Base-by-base conservation (phyloP, 352 stramenopile genomes). In the Phytopythium litorale region DNA sequence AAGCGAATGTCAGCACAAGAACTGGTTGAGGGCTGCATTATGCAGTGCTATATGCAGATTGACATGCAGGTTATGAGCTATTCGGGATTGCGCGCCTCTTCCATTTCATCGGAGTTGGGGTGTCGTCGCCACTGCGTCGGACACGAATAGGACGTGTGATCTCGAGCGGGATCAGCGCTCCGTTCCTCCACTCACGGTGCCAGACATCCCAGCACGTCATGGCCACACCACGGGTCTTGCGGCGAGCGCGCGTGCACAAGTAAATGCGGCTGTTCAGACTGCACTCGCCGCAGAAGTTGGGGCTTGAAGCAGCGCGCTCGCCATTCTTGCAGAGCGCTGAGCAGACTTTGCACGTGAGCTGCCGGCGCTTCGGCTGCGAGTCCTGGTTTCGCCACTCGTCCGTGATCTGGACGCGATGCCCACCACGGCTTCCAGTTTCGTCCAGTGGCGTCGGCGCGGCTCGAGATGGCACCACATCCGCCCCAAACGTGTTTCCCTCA, bases 401-500 rank as follows among this genome's bases (percentile, higher is more conserved):
- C 7, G 23, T 1, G 25, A n/a, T 9, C 25, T 6, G 3, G 33
- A 2, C 1, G 4, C 23, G 53, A n/a, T 59, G 53, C 8, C 7
- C 21, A 4, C 23, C 25, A 9, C 13, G 9, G 21, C 2, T n/a
- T 4, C 2, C 23, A 28, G 2, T 30, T 6, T 13, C 28, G 28
- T 56, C 15, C 7, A 50, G 48, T 2, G n/a, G 35, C 53, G 21
- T 4, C 7, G 21, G 2, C n/a, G n/a, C n/a, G n/a, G n/a, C n/a
- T n/a, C n/a, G n/a, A n/a, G n/a, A n/a, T n/a, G n/a, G n/a, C n/a
- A n/a, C n/a, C n/a, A n/a, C n/a, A 0, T 35, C 12, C 23, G n/a
- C n/a, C 2, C 53, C 51, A n/a, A 69, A 69, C 7, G 45, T 59
- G 52, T 69, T 69, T 3, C 11, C 58, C 18, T 69, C 63, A 13